Conservation (phyloP, 306 rosid species). For the Quercus agrifolia region DNA sequence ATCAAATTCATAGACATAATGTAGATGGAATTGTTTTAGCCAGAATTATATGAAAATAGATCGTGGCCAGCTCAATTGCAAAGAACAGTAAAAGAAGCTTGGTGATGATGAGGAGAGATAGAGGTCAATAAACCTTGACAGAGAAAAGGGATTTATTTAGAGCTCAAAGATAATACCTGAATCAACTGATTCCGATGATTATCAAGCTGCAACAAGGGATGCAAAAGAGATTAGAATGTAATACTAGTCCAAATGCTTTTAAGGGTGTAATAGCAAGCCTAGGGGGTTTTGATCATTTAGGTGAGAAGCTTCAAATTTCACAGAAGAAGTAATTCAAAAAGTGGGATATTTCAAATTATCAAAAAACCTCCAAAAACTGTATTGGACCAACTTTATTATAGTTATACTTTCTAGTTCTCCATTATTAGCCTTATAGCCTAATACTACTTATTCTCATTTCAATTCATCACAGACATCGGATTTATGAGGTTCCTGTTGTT, state of each 20-base stretch:
- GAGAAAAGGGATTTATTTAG: neutral
- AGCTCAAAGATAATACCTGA: constrained; percentile 45
- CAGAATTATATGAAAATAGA: neutral
- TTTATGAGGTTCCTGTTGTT: neutral
- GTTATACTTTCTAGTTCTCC: neutral
- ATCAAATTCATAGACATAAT: neutral
- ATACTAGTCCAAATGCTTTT: neutral
- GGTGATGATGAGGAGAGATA: neutral
- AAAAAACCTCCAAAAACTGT: neutral
- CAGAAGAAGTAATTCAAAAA: neutral
- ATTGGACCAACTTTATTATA: neutral
- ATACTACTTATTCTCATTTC: neutral
- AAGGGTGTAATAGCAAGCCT: neutral
- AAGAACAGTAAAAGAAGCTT: neutral
- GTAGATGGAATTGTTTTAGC: neutral
- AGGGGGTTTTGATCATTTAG: neutral
- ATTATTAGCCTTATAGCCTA: neutral
- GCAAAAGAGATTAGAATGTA: neutral
- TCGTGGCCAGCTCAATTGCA: neutral
- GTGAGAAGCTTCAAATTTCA: neutral
- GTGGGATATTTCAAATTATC: neutral
- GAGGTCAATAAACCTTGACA: neutral
- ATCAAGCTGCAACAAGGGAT: constrained; percentile 62
- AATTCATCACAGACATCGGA: neutral
- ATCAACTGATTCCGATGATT: constrained; percentile 81